These are phyloP conservation scores for Yamadazyma epiphylla DNA, from an alignment of 1,139 yeast genomes.

Conservation along the genomic window DNA sequence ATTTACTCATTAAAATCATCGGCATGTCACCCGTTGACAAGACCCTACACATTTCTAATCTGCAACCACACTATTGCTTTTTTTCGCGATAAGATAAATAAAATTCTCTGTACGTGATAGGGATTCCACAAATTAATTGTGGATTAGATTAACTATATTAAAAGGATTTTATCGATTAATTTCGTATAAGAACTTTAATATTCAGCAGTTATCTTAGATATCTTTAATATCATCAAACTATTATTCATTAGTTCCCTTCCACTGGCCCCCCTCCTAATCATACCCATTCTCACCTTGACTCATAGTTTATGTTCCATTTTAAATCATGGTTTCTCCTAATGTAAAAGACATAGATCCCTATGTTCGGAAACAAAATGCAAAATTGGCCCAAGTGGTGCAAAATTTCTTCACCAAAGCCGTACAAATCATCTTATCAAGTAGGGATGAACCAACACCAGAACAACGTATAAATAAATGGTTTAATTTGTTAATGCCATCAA, in stretches of 20 bases:
- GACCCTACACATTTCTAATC: neutral
- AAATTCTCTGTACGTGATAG: neutral
- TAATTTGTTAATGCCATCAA: conserved; percentile 48
- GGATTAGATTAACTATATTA: no score
- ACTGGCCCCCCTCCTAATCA: no score
- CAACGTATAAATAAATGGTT: conserved; percentile 56
- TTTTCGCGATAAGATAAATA: neutral
- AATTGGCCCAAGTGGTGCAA: conserved; percentile 47
- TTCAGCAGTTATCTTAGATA: no score
- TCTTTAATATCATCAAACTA: no score
- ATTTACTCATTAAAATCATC: no score
- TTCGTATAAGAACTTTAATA: no score
- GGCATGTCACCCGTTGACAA: no score
- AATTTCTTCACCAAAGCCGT: conserved; percentile 73
- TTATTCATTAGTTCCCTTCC: no score
- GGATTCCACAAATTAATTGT: neutral
- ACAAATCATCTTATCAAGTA: conserved; percentile 39
- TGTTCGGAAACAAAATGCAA: conserved; percentile 25
- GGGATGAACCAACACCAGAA: conserved; percentile 8
- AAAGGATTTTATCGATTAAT: no score
- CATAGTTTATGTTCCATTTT: no score
- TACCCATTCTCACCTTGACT: no score
- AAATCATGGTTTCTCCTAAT: conserved; percentile 14
- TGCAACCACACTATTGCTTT: neutral
- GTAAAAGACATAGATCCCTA: conserved; percentile 14